These are phyloP conservation scores for Trametes hirsuta DNA, from an alignment of 1,284 basidiomycete species.

Conservation along the genomic window DNA sequence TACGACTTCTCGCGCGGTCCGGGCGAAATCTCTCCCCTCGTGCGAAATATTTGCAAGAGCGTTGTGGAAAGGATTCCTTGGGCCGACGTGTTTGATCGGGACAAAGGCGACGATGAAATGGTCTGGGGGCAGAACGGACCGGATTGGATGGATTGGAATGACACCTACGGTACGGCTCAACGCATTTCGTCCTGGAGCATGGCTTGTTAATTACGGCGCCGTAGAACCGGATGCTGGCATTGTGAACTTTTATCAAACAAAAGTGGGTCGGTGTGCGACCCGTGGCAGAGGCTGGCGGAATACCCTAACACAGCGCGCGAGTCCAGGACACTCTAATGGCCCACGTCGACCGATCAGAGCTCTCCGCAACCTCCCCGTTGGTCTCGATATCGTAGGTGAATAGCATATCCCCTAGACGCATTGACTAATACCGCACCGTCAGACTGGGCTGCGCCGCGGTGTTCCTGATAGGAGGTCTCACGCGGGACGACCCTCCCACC, in stretches of 20 bases:
- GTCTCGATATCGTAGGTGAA: constrained; percentile 83
- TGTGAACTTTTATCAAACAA: constrained; percentile 88
- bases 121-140: constrained; percentile 57
- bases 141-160: constrained; percentile 72
- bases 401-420: no score
- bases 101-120: constrained; percentile 23
- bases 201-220: neutral
- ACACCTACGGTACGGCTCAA: constrained; percentile 66
- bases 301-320: no score
- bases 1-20: constrained; percentile 82
- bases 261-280: constrained; percentile 38
- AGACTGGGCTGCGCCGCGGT: constrained; percentile 87
- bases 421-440: neutral
- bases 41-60: constrained; percentile 62
- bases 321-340: constrained; percentile 86
- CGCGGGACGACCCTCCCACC: constrained; percentile 74
- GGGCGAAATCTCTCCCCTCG: constrained; percentile 58
- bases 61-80: constrained; percentile 71
- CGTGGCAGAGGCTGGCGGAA: no score
- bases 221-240: constrained; percentile 91
- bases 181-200: neutral
- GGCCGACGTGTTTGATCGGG: constrained; percentile 58
- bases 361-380: constrained; percentile 83
- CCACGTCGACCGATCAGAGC: constrained; percentile 91
- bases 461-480: constrained; percentile 86